phyloP scores from a whole-genome alignment of 2,329 filamentous ascomycete species.

The Aspergillus melleus region DNA sequence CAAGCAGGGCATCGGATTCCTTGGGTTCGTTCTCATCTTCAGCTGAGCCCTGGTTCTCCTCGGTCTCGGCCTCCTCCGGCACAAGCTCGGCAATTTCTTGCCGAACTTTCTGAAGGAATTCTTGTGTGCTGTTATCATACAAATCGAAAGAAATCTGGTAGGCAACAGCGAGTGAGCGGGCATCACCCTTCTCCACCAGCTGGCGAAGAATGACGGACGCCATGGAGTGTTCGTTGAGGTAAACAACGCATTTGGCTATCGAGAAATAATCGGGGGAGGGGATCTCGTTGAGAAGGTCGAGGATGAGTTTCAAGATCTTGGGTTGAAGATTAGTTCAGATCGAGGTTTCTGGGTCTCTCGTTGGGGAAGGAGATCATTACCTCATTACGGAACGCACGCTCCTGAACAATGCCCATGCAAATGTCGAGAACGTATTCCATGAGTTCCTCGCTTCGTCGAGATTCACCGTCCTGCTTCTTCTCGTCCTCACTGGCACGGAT shows the following conservation, averaged over 20 bases:
- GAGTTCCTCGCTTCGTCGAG: conserved; percentile 75
- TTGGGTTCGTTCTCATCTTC: conserved; percentile 54
- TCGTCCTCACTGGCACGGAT: conserved; percentile 85
- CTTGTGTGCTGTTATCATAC: conserved; percentile 97
- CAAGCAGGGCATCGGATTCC: conserved; percentile 61
- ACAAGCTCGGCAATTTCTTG: conserved; percentile 67
- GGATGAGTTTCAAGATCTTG: conserved; percentile 82
- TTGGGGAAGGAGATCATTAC: conserved; percentile 35
- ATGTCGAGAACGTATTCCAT: conserved; percentile 97
- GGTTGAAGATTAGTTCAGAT: conserved; percentile 5
- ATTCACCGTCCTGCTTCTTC: conserved; percentile 63
- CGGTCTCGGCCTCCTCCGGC: conserved; percentile 35
- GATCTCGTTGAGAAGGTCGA: conserved; percentile 93
- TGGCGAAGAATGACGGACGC: conserved; percentile 82
- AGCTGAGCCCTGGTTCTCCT: conserved; percentile 35
- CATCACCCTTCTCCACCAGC: conserved; percentile 76
- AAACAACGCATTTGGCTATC: conserved; percentile 96
- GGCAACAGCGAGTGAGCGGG: conserved; percentile 76
- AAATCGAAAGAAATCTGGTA: conserved; percentile 98
- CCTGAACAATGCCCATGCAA: conserved; percentile 97
- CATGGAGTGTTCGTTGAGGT: conserved; percentile 87
- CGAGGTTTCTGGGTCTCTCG: not conserved
- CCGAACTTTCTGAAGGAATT: conserved; percentile 89
- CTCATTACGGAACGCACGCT: conserved; percentile 77
- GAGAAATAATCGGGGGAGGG: conserved; percentile 95